Base-by-base conservation (phyloP, 2,329 filamentous ascomycete genomes). In the Anthostomella pinea region DNA sequence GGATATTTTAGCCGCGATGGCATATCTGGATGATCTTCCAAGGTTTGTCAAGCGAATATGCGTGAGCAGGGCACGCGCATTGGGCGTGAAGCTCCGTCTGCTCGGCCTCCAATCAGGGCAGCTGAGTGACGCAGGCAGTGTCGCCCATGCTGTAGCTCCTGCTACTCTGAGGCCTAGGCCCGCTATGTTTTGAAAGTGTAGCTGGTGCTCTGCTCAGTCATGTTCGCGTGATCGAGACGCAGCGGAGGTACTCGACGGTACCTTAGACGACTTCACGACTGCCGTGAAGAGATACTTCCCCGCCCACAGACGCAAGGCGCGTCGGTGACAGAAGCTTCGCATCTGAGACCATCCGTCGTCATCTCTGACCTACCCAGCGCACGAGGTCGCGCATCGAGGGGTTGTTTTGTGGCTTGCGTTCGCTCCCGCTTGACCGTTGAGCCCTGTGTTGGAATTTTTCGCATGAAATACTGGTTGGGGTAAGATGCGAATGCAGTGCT, bases 381-480 rank as follows among this genome's bases (percentile, higher is more conserved):
- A 4, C 16, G 28, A 20, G 24, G 22, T 21, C 31, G 13, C 14
- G 33, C 25, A 38, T 30, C 33, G 23, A 27, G 30, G 25, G 38
- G 32, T 36, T 16, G 34, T 29, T 36, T 34, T 38, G 39, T 48
- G 43, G 45, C 45, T 46, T 43, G 39, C 25, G 39, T 33, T 41
- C n/a, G 38, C 36, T 39, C 36, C 39, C 38, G 30, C 38, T 41
- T 18, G 35, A 39, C 41, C 40, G 42, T 43, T 46, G 21, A 38
- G 33, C 21, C 19, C 15, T 10, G 15, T n/a, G 24, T 8, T 21
- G 13, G 8, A 9, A 10, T 30, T 25, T 34, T 39, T 41, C 39
- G 36, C 35, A 26, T 41, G 25, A 35, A 19, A 23, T 37, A 31
- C 22, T 39, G 13, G 37, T 39, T 46, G 33, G 42, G 26, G 33